Percentiles rank a stretch among this genome's conserved stretches.
phyloP scores from a whole-genome alignment of 371 early-diverging fungal genomes.

The Smittium mucronatum region DNA sequence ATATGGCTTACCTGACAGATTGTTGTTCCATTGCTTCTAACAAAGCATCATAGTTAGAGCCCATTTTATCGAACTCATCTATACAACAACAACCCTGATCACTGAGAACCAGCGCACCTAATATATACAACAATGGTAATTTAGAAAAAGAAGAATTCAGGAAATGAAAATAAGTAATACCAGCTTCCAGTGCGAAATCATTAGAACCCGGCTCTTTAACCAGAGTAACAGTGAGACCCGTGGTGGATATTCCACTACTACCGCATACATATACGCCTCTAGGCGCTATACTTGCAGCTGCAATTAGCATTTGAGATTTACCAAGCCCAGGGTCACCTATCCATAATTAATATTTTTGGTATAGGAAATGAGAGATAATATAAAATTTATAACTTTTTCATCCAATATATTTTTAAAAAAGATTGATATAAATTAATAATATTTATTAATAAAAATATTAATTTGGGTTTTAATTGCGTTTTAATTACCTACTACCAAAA shows the following conservation, averaged over 20 bases:
- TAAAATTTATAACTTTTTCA: too few relatives aligned
- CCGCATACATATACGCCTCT: constrained; percentile 48
- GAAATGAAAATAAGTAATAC: constrained; percentile 11
- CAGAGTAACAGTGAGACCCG: constrained; percentile 68
- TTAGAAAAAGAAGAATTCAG: not conserved
- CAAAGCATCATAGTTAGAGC: constrained; percentile 38
- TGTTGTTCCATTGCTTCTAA: constrained; percentile 68
- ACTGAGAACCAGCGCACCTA: constrained; percentile 39
- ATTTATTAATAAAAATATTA: too few relatives aligned
- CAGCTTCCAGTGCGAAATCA: constrained; percentile 69
- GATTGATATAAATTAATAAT: not conserved
- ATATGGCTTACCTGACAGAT: constrained; percentile 28
- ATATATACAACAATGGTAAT: not conserved
- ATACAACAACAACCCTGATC: constrained; percentile 51
- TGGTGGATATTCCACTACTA: constrained; percentile 51
- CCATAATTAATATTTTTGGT: too few relatives aligned
- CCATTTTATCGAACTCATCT: constrained; percentile 55
- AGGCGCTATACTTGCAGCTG: constrained; percentile 39
- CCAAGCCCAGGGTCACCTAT: constrained; percentile 55
- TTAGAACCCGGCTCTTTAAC: constrained; percentile 54
- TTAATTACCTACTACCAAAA: not conserved
- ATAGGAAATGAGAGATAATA: too few relatives aligned
- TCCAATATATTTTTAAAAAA: too few relatives aligned
- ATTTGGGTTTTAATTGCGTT: not conserved
- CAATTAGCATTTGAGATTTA: constrained; percentile 44